Base-by-base conservation (phyloP, 345 rosid genomes). In the Excoecaria cochinchinensis region DNA sequence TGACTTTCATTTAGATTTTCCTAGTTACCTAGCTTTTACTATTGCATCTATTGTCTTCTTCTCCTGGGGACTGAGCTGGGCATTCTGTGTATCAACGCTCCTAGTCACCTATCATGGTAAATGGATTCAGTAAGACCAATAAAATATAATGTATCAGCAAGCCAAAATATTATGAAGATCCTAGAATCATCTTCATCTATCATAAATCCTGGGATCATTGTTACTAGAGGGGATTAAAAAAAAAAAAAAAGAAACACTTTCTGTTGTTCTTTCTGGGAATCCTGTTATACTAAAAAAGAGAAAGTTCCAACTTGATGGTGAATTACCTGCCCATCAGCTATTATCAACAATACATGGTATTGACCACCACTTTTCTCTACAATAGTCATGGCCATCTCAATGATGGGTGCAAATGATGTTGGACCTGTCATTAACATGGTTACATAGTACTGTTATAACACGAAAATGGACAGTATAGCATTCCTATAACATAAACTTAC, bases 261-360 rank as follows among this genome's bases (percentile, higher is more conserved):
- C 31, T 31, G 31, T 31, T 0, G 31, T 31, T 53, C 15, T 1
- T 53, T 39, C 3, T 21, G n/a, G 19, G 42, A 24, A 22, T 6
- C 57, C 36, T 71, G 56, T 24, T 53, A 31, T 65, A 53, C 7
- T 16, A 15, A 46, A 31, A 50, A 68, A 67, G 59, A 58, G 46
- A 14, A 24, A 51, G 46, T 70, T 70, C 48, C 58, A 66, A 44
- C 42, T 40, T 56, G 56, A 6, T 42, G 25, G 47, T 57, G 66
- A 46, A 58, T 69, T 87, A 95, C 99, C 99, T 93, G 99, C 9
- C 99, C 99, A 79, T 95, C 99, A 11, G 99, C 99, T 73, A 95
- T 90, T 77, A 95, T 95, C 82, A 95, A 70, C 80, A 95, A 76
- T 39, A 95, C 99, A 65, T 95, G 99, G 85, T 93, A 95, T 72